Evolutionary conservation across 768 basidiomycete genomes (phyloP).

Genomic region (Trametes villosa): DNA sequence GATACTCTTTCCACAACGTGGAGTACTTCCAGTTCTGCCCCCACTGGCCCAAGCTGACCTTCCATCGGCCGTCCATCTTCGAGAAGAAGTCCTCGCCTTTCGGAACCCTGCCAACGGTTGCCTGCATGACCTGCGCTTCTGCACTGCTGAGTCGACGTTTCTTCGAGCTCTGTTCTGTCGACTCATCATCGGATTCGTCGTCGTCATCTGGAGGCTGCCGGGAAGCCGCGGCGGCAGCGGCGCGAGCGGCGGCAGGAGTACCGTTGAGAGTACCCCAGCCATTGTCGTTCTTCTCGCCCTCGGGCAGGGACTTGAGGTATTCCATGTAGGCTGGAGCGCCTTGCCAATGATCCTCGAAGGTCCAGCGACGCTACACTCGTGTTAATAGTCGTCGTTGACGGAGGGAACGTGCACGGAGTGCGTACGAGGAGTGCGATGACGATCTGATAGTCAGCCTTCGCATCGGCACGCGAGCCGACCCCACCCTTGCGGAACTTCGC

Average conservation of each 20-base stretch:
- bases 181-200: not conserved
- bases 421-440: not conserved
- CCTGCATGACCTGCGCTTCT: not conserved
- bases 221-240: no score
- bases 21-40: not conserved
- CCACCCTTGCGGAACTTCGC: slow-evolving; percentile 1
- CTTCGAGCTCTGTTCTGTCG: not conserved
- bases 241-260: no score
- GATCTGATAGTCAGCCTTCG: not conserved
- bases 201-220: no score
- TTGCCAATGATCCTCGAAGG: not conserved
- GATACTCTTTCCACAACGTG: not conserved
- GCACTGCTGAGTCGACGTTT: not conserved
- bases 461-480: not conserved
- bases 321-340: not conserved
- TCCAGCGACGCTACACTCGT: slow-evolving; percentile 2
- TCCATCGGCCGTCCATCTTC: not conserved
- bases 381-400: not conserved
- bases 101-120: not conserved
- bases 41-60: not conserved
- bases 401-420: not conserved
- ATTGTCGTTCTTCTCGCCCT: no score
- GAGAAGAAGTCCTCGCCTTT: slow-evolving; percentile 9
- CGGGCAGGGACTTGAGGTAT: no score
- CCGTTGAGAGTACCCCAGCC: no score